Evolutionary conservation across 768 basidiomycete genomes (phyloP).

Genomic region (Lepiota venenata): DNA sequence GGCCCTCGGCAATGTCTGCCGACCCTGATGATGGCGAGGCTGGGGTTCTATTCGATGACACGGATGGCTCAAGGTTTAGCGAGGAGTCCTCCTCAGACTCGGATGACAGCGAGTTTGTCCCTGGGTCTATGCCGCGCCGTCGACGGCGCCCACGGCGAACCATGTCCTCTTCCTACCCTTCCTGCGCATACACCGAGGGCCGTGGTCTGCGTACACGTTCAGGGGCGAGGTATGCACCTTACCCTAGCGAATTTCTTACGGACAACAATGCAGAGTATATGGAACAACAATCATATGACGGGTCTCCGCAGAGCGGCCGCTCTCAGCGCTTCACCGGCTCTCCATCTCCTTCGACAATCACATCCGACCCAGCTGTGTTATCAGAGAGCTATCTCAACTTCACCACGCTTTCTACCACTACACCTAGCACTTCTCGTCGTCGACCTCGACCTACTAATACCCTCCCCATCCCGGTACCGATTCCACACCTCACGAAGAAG

Average conservation of each 20-base stretch:
- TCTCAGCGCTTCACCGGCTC: conserved; percentile 5
- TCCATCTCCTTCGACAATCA: conserved; percentile 1
- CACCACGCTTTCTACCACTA: conserved; percentile 10
- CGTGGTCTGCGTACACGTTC: conserved; percentile 24
- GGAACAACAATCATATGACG: background rate
- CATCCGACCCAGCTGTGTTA: background rate
- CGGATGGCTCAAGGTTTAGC: conserved; percentile 8
- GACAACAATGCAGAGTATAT: background rate
- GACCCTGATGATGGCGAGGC: conserved; percentile 21
- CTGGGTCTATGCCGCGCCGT: conserved; percentile 17
- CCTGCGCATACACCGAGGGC: conserved; percentile 9
- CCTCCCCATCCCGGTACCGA: conserved; percentile 55
- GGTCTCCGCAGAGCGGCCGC: background rate
- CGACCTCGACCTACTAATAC: conserved; percentile 25
- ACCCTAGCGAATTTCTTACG: conserved; percentile 14
- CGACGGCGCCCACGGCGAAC: conserved; percentile 12
- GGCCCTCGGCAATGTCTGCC: background rate
- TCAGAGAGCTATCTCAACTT: background rate
- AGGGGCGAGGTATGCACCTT: conserved; percentile 22
- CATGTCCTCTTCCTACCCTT: conserved; percentile 10
- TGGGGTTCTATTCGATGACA: conserved; percentile 21
- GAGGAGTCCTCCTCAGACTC: conserved; percentile 16
- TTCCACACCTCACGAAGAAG: conserved; percentile 70
- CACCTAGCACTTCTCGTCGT: conserved; percentile 1
- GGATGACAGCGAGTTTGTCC: conserved; percentile 30